These are phyloP conservation scores for Rhizopus delemar DNA, from an alignment of 371 early-diverging fungal genomes.

Conservation along the genomic window DNA sequence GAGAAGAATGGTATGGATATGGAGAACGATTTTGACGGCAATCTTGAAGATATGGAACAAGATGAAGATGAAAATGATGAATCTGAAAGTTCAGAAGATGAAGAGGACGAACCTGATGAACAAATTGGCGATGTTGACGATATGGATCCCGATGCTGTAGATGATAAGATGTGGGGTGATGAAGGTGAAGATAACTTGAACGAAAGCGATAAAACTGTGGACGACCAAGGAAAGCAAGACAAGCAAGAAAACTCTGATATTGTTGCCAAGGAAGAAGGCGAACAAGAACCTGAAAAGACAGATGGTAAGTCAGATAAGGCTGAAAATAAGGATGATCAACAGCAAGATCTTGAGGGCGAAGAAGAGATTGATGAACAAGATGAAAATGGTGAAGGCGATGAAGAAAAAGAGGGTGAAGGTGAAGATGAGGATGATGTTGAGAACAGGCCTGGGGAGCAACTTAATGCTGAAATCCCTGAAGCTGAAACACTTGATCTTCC, in stretches of 20 bases:
- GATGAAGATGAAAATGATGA: constrained; percentile 63
- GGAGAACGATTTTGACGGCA: constrained; percentile 95
- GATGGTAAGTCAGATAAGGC: constrained; percentile 36
- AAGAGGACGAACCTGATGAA: constrained; percentile 80
- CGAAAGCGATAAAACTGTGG: constrained; percentile 64
- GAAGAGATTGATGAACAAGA: constrained; percentile 49
- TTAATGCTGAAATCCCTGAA: constrained; percentile 64
- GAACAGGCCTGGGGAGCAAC: constrained; percentile 54
- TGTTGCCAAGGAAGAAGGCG: constrained; percentile 70
- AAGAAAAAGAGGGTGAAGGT: constrained; percentile 30
- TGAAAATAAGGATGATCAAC: constrained; percentile 27
- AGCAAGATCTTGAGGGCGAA: constrained; percentile 48
- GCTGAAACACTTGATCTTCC: constrained; percentile 63
- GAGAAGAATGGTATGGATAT: constrained; percentile 95
- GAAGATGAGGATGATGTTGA: constrained; percentile 44
- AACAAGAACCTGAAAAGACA: constrained; percentile 34
- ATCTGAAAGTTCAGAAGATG: constrained; percentile 52
- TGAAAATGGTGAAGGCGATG: constrained; percentile 40
- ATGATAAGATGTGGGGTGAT: constrained; percentile 97
- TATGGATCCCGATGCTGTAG: constrained; percentile 87
- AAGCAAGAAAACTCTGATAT: constrained; percentile 63
- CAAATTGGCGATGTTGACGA: constrained; percentile 90
- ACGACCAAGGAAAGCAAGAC: constrained; percentile 55
- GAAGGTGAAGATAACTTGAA: constrained; percentile 73
- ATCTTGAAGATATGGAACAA: constrained; percentile 85